Evolutionary conservation across 73 alveolate species (phyloP).

Genomic region (Paramecium caudatum): DNA sequence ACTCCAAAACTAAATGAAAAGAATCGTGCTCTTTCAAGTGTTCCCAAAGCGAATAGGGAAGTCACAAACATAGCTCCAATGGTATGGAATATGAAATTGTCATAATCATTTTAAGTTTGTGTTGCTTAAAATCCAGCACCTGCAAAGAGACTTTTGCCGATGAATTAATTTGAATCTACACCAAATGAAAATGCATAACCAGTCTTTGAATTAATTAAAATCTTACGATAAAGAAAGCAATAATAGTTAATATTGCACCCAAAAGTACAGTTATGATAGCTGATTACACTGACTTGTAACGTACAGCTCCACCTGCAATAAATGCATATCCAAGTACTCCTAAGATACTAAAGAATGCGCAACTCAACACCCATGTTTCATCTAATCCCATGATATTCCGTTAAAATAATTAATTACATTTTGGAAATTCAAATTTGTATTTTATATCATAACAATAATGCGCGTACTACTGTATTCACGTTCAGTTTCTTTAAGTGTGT

Average conservation of each 20-base stretch:
- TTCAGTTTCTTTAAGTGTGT: conserved; percentile 95
- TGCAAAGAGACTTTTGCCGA: conserved; percentile 71
- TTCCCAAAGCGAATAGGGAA: conserved; percentile 79
- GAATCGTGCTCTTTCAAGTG: conserved; percentile 78
- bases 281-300: conserved; percentile 49
- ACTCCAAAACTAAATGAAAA: conserved; percentile 76
- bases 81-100: conserved; percentile 61
- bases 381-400: conserved; percentile 46
- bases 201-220: background rate
- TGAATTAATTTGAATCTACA: conserved; percentile 55
- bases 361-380: conserved; percentile 37
- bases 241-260: conserved; percentile 38
- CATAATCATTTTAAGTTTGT: conserved; percentile 61
- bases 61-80: conserved; percentile 76
- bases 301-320: conserved; percentile 39
- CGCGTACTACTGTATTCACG: conserved; percentile 90
- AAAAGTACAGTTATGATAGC: conserved; percentile 32
- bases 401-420: conserved; percentile 29
- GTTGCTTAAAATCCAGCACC: conserved; percentile 47
- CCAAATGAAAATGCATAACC: conserved; percentile 83
- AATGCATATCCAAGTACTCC: conserved; percentile 37
- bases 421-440: conserved; percentile 42
- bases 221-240: conserved; percentile 27
- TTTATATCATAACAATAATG: conserved; percentile 79
- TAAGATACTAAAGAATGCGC: conserved; percentile 29